Base-by-base conservation (phyloP, 2,329 filamentous ascomycete species). In the Aureobasidium sp. region DNA sequence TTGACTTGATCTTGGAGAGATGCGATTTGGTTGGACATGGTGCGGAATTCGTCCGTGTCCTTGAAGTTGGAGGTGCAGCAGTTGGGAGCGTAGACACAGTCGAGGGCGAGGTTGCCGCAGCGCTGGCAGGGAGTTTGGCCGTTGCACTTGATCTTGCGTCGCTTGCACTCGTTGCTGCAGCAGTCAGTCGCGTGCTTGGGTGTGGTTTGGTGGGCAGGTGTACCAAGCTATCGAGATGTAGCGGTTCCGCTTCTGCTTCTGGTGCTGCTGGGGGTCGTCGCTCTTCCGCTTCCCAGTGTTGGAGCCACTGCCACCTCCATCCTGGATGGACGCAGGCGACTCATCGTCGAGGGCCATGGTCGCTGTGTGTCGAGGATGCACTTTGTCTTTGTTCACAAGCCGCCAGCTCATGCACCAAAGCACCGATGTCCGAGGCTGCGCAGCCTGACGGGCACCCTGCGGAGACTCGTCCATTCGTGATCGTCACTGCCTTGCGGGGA, bases 11-110 rank as follows among this genome's bases (percentile, higher is more conserved):
- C 87, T 73, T 97, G 91, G 27, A 97, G 81, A 9, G 82, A 81
- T 12, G 79, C 77, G 63, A 97, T 84, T 67, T 94, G 88, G 37
- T 82, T 79, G 60, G 85, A 84, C 85, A 97, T 91, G 40, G 86
- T 82, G 70, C 86, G 89, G 79, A 91, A 97, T 72, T 97, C 92
- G 11, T 95, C 90, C 50, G 91, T 91, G 69, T 97, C 92, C 74
- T 93, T 94, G 81, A 96, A 91, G 73, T 84, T 91, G 77, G 85
- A 92, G 65, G 75, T 79, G 72, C 84, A 86, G 76, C 85, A 87
- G 69, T 87, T 87, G 5, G 84, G 83, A 64, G 84, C 82, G 75
- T 87, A 87, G 63, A 84, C 74, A 70, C 82, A 87, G 70, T 86
- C 83, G 63, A 87, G 77, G 62, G 78, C 80, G 61, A 87, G 76